Conservation (phyloP, 331 rosid genomes). For the Ulmus americana region DNA sequence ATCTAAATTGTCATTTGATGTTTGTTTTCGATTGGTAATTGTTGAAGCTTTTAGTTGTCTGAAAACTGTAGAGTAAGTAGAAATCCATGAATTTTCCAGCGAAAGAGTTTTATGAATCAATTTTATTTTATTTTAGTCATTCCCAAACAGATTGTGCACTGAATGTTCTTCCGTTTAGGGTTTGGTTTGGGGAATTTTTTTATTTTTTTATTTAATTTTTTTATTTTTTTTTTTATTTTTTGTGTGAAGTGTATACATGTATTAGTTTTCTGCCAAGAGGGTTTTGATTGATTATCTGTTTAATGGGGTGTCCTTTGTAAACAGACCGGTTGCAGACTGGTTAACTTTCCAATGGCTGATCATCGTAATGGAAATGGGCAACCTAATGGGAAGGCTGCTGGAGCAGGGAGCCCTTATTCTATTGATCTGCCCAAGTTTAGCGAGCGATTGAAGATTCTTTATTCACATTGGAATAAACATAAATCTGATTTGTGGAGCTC, state of each 20-base stretch:
- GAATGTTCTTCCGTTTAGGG: not conserved
- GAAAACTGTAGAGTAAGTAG: too few species aligned
- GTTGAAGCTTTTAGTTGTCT: not conserved
- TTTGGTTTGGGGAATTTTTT: not conserved
- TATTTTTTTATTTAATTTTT: not conserved
- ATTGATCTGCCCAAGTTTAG: constrained; percentile 35
- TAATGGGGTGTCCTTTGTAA: not conserved
- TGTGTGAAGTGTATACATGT: not conserved
- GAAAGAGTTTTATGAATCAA: not conserved
- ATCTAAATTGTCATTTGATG: constrained; percentile 14
- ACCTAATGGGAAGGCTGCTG: constrained; percentile 34
- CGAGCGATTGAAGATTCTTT: constrained; percentile 35
- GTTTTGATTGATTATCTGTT: constrained; percentile 1
- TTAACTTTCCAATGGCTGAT: constrained; percentile 33
- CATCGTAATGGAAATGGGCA: constrained; percentile 41
- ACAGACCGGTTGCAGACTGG: constrained; percentile 18
- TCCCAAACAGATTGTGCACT: not conserved
- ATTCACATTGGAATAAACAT: constrained; percentile 37
- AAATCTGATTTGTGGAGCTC: constrained; percentile 46
- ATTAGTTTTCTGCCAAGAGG: not conserved
- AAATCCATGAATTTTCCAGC: not conserved
- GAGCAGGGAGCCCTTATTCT: constrained; percentile 29
- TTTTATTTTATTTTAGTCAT: not conserved
- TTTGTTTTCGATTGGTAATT: constrained; percentile 2
- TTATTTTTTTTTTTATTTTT: not conserved